Percentiles rank a stretch among this genome's conserved stretches.
Conservation (phyloP, 139 green algal species). For the Diplosphaera chodatii region DNA sequence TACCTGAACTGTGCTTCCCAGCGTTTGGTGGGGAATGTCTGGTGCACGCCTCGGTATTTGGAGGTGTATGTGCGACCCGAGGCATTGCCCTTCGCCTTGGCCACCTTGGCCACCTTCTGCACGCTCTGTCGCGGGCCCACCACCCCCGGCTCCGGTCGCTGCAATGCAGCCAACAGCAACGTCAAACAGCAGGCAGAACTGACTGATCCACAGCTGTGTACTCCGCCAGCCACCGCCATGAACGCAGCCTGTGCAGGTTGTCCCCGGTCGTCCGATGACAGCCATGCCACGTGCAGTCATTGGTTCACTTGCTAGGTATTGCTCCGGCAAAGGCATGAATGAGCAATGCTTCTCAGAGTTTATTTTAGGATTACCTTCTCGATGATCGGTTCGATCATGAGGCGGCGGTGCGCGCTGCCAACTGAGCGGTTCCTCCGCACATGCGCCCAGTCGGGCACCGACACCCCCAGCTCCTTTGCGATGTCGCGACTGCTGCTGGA, state of each 20-base stretch:
- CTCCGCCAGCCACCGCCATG: no score
- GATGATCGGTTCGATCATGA: background rate
- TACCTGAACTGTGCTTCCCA: conserved; percentile 86
- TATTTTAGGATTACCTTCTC: background rate
- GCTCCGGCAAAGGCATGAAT: no score
- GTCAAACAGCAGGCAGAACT: background rate
- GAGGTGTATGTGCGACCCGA: conserved; percentile 69
- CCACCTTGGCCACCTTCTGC: conserved; percentile 25
- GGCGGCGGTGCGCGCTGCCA: background rate
- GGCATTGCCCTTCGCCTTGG: conserved; percentile 23
- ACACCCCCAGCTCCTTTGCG: background rate
- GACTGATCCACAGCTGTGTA: no score
- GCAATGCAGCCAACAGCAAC: background rate
- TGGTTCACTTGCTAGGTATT: no score
- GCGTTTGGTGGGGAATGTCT: conserved; percentile 82
- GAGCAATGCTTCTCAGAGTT: no score
- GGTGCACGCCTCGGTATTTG: conserved; percentile 80
- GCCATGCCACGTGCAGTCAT: no score
- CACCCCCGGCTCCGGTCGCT: background rate
- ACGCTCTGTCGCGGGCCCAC: background rate
- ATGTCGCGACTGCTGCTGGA: background rate
- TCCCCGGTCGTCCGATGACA: no score
- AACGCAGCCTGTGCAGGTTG: no score
- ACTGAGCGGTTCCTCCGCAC: background rate
- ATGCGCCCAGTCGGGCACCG: background rate